A percentile compares a stretch with the other conserved stretches of the same genome.
Evolutionary conservation across 441 rosid genomes (phyloP).

Genomic region (Euphorbia schlechtendalii): DNA sequence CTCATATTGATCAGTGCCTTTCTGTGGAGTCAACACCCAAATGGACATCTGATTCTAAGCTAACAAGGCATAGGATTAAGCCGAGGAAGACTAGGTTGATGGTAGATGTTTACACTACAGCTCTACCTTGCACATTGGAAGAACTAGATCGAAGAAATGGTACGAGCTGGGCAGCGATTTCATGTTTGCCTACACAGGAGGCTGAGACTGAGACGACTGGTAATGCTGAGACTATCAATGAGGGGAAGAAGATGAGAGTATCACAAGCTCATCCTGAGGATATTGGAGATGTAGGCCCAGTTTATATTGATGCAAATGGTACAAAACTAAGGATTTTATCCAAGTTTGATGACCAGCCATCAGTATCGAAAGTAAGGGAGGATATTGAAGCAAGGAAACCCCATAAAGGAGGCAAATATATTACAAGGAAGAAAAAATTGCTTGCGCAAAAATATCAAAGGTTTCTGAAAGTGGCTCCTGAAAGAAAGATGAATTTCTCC

Average conservation of each 20-base stretch:
- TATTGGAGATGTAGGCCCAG: conserved; percentile 63
- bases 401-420: conserved; percentile 39
- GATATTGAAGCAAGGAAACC: conserved; percentile 38
- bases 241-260: conserved; percentile 39
- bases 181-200: conserved; percentile 43
- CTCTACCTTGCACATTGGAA: conserved; percentile 66
- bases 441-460: conserved; percentile 42
- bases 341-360: conserved; percentile 34
- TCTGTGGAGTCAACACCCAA: conserved; percentile 59
- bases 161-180: conserved; percentile 56
- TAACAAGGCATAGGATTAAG: conserved; percentile 61
- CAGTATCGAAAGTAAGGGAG: conserved; percentile 30
- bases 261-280: conserved; percentile 36
- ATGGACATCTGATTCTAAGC: conserved; percentile 53
- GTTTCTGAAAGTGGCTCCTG: conserved; percentile 45
- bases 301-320: conserved; percentile 79
- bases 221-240: conserved; percentile 25
- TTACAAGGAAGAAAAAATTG: conserved; percentile 42
- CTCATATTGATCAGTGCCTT: conserved; percentile 98
- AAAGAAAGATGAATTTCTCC: conserved; percentile 39
- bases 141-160: conserved; percentile 92
- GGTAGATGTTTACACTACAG: conserved; percentile 66
- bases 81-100: conserved; percentile 66
- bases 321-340: conserved; percentile 80
- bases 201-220: conserved; percentile 25